Evolutionary conservation across 805 yeast species (phyloP), one percentile per base, ranked within the genome.

Genomic region (Tetrapisispora phaffii): DNA sequence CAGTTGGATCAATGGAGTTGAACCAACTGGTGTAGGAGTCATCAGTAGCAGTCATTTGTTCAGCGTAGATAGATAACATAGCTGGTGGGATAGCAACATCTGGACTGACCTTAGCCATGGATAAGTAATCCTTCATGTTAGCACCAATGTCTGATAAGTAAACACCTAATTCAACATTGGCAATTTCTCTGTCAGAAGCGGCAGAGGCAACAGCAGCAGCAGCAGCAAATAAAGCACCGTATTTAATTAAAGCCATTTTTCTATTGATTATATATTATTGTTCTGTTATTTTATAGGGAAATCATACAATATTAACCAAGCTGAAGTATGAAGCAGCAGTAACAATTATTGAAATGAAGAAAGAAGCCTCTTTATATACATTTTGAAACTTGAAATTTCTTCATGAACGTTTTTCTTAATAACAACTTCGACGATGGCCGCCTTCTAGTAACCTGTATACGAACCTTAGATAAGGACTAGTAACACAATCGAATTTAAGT

Each of bases 11-110:
- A 39, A 65, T 50, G 38, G 51, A 43, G 19, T 44, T 9, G 50
- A 47, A 62, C 46, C 60, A 52, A 20, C 63, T 49, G 44, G 69
- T 63, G 55, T 59, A 64, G 20, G 59, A 52, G 16, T 56, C 60
- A 44, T 64, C 67, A 16, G 63, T 62, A 42, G 60, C 63, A 24
- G 65, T 58, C 34, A 55, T 52, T 42, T 57, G 48, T 33, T 50
- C 55, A 28, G 41, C 24, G 20, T 47, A 50, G 28, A 48, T 32
- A 16, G 48, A 47, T 32, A 49, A 20, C 24, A 53, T 44, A 32
- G 46, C 52, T 12, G 55, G 45, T 45, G 56, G 56, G 23, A 38
- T 29, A 48, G 24, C 5, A 42, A 37, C 38, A 7, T 26, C 12
- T 44, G 42, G 45, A 44, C 34, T 21, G 42, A 21, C 47, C 41